Percentiles rank a stretch among this genome's conserved stretches.
Conservation (phyloP, 2,329 filamentous ascomycete genomes). For the Neurospora crassa region DNA sequence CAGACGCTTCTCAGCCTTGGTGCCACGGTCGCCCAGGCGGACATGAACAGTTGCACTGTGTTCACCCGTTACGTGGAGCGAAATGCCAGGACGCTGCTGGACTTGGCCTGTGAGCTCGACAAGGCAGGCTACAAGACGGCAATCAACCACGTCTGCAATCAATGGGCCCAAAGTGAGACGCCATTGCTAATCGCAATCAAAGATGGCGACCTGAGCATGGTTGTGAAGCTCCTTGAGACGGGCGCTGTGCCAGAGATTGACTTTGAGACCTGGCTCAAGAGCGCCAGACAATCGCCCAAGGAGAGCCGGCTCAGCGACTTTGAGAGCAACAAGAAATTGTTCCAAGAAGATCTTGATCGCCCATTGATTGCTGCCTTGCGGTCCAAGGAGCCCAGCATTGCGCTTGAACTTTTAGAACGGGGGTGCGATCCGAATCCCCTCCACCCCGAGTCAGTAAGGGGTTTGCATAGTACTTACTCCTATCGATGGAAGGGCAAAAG, state of each 20-base stretch:
- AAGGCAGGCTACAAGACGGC: slow-evolving; percentile 50
- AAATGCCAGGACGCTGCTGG: slow-evolving; percentile 37
- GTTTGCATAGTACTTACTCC: slow-evolving; percentile 26
- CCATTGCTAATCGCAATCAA: slow-evolving; percentile 48
- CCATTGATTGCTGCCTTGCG: slow-evolving; percentile 56
- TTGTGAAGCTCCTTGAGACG: slow-evolving; percentile 50
- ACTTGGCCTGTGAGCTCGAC: slow-evolving; percentile 45
- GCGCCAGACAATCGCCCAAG: slow-evolving; percentile 35
- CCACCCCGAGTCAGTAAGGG: slow-evolving; percentile 27
- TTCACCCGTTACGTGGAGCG: slow-evolving; percentile 55
- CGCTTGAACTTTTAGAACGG: slow-evolving; percentile 47
- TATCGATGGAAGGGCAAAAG: slow-evolving; percentile 32
- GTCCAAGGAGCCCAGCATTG: slow-evolving; percentile 36
- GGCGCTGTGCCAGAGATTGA: slow-evolving; percentile 52
- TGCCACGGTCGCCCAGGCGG: slow-evolving; percentile 64
- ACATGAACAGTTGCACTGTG: slow-evolving; percentile 52
- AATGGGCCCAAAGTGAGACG: slow-evolving; percentile 22
- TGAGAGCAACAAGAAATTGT: slow-evolving; percentile 40
- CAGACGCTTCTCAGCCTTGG: slow-evolving; percentile 58
- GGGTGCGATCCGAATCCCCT: slow-evolving; percentile 59
- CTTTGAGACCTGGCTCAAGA: slow-evolving; percentile 54
- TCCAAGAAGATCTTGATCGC: slow-evolving; percentile 43
- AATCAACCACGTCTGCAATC: slow-evolving; percentile 47
- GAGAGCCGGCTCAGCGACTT: slow-evolving; percentile 27
- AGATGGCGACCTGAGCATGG: slow-evolving; percentile 40